Percentiles rank a stretch among this genome's conserved stretches.
phyloP scores from a whole-genome alignment of 2,329 filamentous ascomycete species.

The Neodidymelliopsis sp. region DNA sequence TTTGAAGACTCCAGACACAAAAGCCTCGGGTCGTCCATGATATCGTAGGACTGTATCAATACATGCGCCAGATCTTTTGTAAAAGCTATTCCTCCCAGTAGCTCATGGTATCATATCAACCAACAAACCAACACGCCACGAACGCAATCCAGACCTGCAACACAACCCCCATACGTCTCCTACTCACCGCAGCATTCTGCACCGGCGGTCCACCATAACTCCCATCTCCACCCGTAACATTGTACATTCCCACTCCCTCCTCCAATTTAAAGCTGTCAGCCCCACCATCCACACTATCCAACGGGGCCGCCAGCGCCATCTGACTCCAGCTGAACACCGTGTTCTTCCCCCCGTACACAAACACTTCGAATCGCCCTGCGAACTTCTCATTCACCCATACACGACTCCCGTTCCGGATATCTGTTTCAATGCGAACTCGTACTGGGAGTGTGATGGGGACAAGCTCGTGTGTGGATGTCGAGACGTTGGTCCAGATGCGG shows the following conservation, averaged over 20 bases:
- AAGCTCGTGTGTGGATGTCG: slow-evolving; percentile 55
- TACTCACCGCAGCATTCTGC: neutral
- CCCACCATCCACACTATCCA: slow-evolving; percentile 48
- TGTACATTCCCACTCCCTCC: slow-evolving; percentile 22
- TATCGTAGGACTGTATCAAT: too few species aligned
- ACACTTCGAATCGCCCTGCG: slow-evolving; percentile 62
- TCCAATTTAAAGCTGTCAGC: slow-evolving; percentile 24
- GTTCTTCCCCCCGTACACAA: slow-evolving; percentile 62
- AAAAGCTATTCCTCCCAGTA: too few species aligned
- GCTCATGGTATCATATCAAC: slow-evolving; percentile 6
- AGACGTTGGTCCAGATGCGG: slow-evolving; percentile 61
- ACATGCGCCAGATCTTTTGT: too few species aligned
- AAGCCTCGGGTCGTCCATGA: too few species aligned
- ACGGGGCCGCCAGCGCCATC: slow-evolving; percentile 63
- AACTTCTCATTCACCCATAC: slow-evolving; percentile 59
- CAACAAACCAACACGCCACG: slow-evolving; percentile 1
- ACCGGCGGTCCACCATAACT: slow-evolving; percentile 11
- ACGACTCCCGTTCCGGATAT: slow-evolving; percentile 56
- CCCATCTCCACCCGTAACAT: slow-evolving; percentile 15
- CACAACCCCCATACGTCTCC: neutral
- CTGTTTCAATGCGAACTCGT: slow-evolving; percentile 54
- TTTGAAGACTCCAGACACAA: too few species aligned
- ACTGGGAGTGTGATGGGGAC: slow-evolving; percentile 47
- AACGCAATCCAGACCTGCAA: neutral
- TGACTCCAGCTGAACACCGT: slow-evolving; percentile 62